Percentiles rank a stretch among this genome's conserved stretches.
phyloP scores from a whole-genome alignment of 163 green algal species.

The Smithsoniella earleae region DNA sequence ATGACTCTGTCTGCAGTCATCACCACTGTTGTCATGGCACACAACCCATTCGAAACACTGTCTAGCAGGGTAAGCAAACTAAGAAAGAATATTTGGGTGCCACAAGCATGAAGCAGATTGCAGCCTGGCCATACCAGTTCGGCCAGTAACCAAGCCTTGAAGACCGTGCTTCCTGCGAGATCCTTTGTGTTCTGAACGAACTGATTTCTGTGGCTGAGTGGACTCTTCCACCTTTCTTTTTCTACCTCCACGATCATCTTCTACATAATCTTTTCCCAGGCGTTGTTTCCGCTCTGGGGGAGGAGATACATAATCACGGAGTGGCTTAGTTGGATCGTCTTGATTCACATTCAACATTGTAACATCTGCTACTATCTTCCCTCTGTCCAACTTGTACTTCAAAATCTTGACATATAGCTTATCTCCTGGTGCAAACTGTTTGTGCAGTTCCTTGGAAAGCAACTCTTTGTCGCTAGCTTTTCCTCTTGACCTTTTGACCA shows the following conservation, averaged over 20 bases:
- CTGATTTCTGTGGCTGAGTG: not conserved
- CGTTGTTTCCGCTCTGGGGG: not conserved
- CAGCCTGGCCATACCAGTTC: too few species aligned
- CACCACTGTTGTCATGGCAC: too few species aligned
- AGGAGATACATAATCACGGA: not conserved
- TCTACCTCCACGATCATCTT: not conserved
- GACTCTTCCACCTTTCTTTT: not conserved
- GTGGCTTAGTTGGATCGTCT: not conserved
- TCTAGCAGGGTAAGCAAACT: too few species aligned
- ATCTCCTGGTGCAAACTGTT: not conserved
- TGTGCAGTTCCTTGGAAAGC: not conserved
- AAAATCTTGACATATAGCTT: not conserved
- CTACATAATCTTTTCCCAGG: too few species aligned
- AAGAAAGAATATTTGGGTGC: not conserved
- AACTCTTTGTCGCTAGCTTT: not conserved
- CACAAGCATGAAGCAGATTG: too few species aligned
- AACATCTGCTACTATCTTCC: conserved; percentile 27
- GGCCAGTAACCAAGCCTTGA: too few species aligned
- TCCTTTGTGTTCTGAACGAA: not conserved
- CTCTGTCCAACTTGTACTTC: conserved; percentile 21
- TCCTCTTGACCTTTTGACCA: not conserved
- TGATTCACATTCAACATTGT: conserved; percentile 28
- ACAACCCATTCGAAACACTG: too few species aligned
- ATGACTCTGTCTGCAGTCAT: not conserved
- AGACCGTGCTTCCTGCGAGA: not conserved